These are phyloP conservation scores for Zasmidium cellare DNA, from an alignment of 2,329 filamentous ascomycete species.

Conservation along the genomic window DNA sequence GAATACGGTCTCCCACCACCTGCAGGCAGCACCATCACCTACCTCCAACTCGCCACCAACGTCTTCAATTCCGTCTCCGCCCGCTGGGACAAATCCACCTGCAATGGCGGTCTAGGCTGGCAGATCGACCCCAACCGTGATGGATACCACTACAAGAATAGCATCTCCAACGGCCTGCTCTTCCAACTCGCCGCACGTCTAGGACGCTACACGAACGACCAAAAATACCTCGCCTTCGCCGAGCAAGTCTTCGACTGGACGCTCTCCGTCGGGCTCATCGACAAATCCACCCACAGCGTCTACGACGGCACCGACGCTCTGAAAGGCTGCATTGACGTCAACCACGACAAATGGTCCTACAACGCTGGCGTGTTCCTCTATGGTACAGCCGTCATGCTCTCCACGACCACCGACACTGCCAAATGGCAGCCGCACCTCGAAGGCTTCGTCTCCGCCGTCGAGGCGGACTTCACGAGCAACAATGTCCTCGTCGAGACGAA, in stretches of 20 bases:
- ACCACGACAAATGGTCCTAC: slow-evolving; percentile 51
- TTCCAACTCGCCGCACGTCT: slow-evolving; percentile 72
- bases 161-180: slow-evolving; percentile 77
- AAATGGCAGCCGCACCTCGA: slow-evolving; percentile 25
- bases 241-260: slow-evolving; percentile 37
- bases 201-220: slow-evolving; percentile 46
- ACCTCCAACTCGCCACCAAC: slow-evolving; percentile 72
- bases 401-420: slow-evolving; percentile 21
- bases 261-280: slow-evolving; percentile 57
- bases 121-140: slow-evolving; percentile 76
- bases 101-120: slow-evolving; percentile 77
- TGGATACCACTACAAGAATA: slow-evolving; percentile 81
- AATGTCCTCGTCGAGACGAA: slow-evolving; percentile 48
- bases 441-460: slow-evolving; percentile 28
- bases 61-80: slow-evolving; percentile 74
- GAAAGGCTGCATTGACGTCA: slow-evolving; percentile 45
- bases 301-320: slow-evolving; percentile 49
- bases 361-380: slow-evolving; percentile 48
- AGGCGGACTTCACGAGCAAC: slow-evolving; percentile 41
- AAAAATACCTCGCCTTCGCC: slow-evolving; percentile 66
- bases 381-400: slow-evolving; percentile 51
- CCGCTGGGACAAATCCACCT: slow-evolving; percentile 68
- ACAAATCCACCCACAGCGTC: slow-evolving; percentile 49
- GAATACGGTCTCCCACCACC: slow-evolving; percentile 68
- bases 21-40: slow-evolving; percentile 37